A percentile compares a stretch with the other conserved stretches of the same genome.
Evolutionary conservation across 805 yeast species (phyloP).

Genomic region (Maudiozyma bulderi): DNA sequence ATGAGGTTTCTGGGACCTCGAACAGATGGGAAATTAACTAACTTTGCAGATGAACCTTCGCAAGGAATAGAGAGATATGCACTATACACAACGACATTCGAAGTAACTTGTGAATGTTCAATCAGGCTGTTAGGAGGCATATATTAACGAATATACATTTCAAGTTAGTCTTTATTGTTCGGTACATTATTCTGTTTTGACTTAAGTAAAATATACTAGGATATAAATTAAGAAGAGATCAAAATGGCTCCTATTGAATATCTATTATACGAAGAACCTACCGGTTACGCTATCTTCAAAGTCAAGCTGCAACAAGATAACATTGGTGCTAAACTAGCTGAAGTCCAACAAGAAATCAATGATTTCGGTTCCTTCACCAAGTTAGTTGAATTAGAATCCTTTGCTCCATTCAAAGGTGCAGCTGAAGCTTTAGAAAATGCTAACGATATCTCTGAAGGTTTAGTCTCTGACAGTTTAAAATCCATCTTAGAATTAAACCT

Average conservation of each 20-base stretch:
- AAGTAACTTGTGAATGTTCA: no score
- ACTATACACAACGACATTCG: no score
- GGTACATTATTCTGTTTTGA: no score
- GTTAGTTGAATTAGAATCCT: constrained; percentile 84
- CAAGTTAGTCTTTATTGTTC: no score
- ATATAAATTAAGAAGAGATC: background rate
- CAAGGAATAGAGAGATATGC: no score
- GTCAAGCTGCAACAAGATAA: constrained; percentile 91
- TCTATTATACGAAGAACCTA: constrained; percentile 94
- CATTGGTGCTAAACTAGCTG: constrained; percentile 82
- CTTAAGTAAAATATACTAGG: no score
- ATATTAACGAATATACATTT: no score
- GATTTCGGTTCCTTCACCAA: constrained; percentile 85
- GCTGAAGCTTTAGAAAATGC: constrained; percentile 99
- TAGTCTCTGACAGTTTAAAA: constrained; percentile 86
- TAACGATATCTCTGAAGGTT: constrained; percentile 94
- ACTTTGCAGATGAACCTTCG: no score
- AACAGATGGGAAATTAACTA: background rate
- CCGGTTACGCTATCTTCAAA: constrained; percentile 95
- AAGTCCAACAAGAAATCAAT: constrained; percentile 82
- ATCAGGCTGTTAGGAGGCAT: no score
- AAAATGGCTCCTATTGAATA: constrained; percentile 72
- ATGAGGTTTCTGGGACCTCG: constrained; percentile 4
- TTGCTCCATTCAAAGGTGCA: constrained; percentile 98
- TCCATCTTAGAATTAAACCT: constrained; percentile 82